Conservation (phyloP, 306 rosid species). For the Urtica urens region DNA sequence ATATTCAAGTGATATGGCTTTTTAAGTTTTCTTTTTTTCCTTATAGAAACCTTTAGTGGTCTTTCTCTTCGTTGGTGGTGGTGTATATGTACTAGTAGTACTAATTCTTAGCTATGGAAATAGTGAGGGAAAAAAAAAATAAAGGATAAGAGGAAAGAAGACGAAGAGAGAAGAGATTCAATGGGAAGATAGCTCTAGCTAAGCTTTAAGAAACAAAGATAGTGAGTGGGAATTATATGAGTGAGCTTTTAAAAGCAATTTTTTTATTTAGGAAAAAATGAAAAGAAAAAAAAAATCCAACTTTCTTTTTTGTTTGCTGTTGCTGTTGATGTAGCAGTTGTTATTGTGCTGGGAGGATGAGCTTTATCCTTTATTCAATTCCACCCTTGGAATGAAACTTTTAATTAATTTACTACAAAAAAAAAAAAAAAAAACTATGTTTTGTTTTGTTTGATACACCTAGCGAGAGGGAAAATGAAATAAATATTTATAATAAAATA, state of each 20-base stretch:
- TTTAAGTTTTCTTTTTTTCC: not conserved
- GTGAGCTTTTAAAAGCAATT: slow-evolving; percentile 69
- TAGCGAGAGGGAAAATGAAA: not conserved
- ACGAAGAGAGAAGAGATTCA: slow-evolving; percentile 28
- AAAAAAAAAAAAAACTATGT: slow-evolving; percentile 9
- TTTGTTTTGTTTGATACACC: not conserved
- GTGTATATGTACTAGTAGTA: slow-evolving; percentile 24
- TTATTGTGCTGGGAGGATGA: slow-evolving; percentile 27
- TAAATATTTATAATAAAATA: no score
- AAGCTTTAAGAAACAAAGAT: slow-evolving; percentile 84
- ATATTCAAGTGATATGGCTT: not conserved
- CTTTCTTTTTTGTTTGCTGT: slow-evolving; percentile 28
- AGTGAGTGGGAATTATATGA: slow-evolving; percentile 84
- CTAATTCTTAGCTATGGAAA: slow-evolving; percentile 5
- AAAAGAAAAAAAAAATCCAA: no score
- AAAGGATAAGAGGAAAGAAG: slow-evolving; percentile 6
- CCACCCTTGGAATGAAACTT: not conserved
- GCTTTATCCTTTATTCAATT: not conserved
- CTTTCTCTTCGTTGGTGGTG: slow-evolving; percentile 7
- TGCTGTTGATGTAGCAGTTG: slow-evolving; percentile 24
- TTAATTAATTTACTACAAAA: not conserved
- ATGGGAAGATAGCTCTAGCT: slow-evolving; percentile 47
- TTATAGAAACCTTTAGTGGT: no score
- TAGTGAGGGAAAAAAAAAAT: slow-evolving; percentile 4
- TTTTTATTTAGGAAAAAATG: no score